Evolutionary conservation across 1,284 basidiomycete genomes (phyloP), one percentile per base, ranked within the genome.

Genomic region (Malassezia slooffiae): DNA sequence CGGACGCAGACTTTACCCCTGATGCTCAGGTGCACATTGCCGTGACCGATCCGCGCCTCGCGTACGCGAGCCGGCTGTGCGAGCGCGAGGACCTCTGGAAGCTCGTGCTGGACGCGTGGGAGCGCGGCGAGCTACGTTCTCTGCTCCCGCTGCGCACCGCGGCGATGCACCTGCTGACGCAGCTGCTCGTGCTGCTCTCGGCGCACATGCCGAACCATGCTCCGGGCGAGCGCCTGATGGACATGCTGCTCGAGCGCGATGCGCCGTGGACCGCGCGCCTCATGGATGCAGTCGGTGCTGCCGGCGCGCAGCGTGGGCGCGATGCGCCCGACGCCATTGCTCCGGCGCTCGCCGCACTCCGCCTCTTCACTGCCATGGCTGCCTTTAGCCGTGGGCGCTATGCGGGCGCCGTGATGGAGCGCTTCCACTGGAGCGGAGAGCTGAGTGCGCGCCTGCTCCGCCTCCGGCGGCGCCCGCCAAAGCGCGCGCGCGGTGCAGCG

Each of bases 161-260:
- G 11, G 52, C 57, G 20, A 55, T 57, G 38, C 59, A 58, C 35
- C 50, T 50, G n/a, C 47, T 66, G 1, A 55, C 61, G n/a, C 58
- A 66, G 38, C 31, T 62, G 0, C 54, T 66, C 9, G 44, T 47
- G 4, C 46, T 66, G 15, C 56, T 66, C 5, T 59, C 59, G 4
- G 46, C 53, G 17, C 61, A 66, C 37, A 58, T 55, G 28, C 61
- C 63, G 0, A 60, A 51, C 7, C 61, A 66, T n/a, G 46, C 50
- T 1, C 46, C 57, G 3, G 63, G 57, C 6, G 55, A 58, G 15
- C 43, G 39, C 40, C 23, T 19, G 10, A 51, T 66, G 13, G 46
- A 48, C 8, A 46, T 39, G 7, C 42, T 66, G 11, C 46, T 66
- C 8, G 51, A 53, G 4, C 29, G 55, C 5, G 46, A 43, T 24